A percentile compares a stretch with the other conserved stretches of the same genome.
Conservation (phyloP, 208 protist species). For the Trypanosoma congolense region DNA sequence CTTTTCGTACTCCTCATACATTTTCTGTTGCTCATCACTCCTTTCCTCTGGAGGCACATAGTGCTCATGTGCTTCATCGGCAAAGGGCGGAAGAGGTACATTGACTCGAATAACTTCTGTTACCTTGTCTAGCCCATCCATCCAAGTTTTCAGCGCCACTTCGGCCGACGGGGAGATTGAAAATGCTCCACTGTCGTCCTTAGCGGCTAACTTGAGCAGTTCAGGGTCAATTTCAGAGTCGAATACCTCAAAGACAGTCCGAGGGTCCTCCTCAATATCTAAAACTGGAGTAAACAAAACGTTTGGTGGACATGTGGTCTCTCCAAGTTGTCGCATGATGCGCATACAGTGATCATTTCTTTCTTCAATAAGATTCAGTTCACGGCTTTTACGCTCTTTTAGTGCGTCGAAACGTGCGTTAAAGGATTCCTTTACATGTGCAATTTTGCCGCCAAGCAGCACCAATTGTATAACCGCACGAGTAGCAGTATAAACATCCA, state of each 20-base stretch:
- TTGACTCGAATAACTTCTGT: conserved; percentile 57
- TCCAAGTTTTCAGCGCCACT: conserved; percentile 80
- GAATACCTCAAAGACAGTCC: conserved; percentile 59
- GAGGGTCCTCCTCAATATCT: conserved; percentile 59
- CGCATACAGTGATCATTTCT: conserved; percentile 64
- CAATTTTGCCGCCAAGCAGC: conserved; percentile 47
- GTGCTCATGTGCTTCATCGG: conserved; percentile 57
- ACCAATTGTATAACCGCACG: conserved; percentile 62
- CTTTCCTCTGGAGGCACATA: conserved; percentile 79
- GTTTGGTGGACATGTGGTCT: conserved; percentile 5
- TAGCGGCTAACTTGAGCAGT: conserved; percentile 38
- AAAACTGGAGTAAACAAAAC: conserved; percentile 42
- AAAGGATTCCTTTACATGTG: conserved; percentile 55
- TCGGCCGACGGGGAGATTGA: conserved; percentile 56
- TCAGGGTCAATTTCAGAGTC: conserved; percentile 73
- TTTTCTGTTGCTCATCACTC: conserved; percentile 72
- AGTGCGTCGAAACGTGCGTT: conserved; percentile 58
- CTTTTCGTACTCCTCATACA: conserved; percentile 76
- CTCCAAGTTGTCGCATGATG: conserved; percentile 74
- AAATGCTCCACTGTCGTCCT: conserved; percentile 14
- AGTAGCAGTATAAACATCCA: conserved; percentile 60
- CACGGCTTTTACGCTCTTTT: conserved; percentile 48
- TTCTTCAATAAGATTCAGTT: conserved; percentile 61
- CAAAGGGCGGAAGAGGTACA: conserved; percentile 62
- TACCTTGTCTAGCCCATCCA: conserved; percentile 89